Evolutionary conservation across 345 rosid species (phyloP).

Genomic region (Sisymbrium altissimum): DNA sequence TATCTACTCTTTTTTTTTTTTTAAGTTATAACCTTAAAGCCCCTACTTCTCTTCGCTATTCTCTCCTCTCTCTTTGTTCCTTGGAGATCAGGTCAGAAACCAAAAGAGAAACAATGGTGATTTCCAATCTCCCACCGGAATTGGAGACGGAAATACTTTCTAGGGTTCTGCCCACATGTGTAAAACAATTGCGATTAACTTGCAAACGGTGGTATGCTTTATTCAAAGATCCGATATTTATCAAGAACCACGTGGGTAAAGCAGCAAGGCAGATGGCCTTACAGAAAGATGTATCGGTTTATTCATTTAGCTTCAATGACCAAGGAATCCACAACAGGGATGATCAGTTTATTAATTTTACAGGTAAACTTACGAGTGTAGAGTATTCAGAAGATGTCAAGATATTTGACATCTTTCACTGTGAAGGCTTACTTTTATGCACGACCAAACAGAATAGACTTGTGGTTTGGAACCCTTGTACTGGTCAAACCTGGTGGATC

Average conservation of each 20-base stretch:
- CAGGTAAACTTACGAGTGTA: no score
- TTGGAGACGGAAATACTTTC: neutral
- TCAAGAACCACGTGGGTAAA: neutral
- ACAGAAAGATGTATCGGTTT: neutral
- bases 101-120: no score
- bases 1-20: no score
- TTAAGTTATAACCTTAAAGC: no score
- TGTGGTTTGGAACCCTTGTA: constrained; percentile 7
- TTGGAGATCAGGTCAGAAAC: no score
- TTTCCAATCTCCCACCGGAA: neutral
- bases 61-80: no score
- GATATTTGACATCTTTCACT: no score
- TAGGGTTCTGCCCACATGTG: neutral
- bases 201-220: neutral
- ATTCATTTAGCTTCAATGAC: neutral
- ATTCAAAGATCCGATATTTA: neutral
- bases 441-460: neutral
- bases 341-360: no score
- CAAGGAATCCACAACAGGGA: neutral
- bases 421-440: neutral
- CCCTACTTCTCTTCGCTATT: no score
- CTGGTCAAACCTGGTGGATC: neutral
- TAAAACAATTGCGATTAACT: neutral
- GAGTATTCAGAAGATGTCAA: no score
- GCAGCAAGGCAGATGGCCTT: neutral